Conservation (phyloP, 306 rosid genomes). For the Mimosa bimucronata region DNA sequence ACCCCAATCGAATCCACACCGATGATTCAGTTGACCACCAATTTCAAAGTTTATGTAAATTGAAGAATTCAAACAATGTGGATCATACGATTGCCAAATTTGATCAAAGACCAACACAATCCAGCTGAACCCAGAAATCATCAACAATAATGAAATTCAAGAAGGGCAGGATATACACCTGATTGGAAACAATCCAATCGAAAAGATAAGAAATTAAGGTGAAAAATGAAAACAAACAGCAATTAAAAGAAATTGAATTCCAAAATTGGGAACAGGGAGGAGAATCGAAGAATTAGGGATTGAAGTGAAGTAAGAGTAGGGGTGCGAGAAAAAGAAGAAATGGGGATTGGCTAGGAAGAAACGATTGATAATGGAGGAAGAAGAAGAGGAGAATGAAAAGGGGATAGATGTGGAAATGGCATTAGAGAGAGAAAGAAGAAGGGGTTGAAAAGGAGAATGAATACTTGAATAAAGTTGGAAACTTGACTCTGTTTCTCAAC, state of each 20-base stretch:
- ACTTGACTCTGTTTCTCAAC: constrained; percentile 32
- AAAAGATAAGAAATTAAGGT: background rate
- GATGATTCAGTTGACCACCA: constrained; percentile 49
- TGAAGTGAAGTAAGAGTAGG: constrained; percentile 51
- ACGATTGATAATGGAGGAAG: background rate
- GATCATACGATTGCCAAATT: constrained; percentile 60
- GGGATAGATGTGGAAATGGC: too few relatives aligned
- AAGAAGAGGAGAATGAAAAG: background rate
- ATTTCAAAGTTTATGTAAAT: constrained; percentile 36
- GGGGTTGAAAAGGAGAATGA: constrained; percentile 57
- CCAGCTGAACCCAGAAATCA: constrained; percentile 32
- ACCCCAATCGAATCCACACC: constrained; percentile 85
- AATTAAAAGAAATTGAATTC: constrained; percentile 33
- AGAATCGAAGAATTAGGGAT: constrained; percentile 34
- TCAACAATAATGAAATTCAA: constrained; percentile 4
- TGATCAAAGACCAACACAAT: constrained; percentile 28
- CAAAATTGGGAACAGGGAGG: background rate
- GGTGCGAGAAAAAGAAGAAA: constrained; percentile 12
- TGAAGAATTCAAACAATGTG: constrained; percentile 10
- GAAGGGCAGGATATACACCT: constrained; percentile 4
- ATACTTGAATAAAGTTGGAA: constrained; percentile 23
- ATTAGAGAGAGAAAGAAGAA: constrained; percentile 49
- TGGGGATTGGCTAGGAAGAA: background rate
- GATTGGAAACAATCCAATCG: constrained; percentile 18
- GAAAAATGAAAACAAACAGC: constrained; percentile 1